Base-by-base conservation (phyloP, 225 moss, liverwort and hornwort species). In the Pseudisothecium myosuroides region DNA sequence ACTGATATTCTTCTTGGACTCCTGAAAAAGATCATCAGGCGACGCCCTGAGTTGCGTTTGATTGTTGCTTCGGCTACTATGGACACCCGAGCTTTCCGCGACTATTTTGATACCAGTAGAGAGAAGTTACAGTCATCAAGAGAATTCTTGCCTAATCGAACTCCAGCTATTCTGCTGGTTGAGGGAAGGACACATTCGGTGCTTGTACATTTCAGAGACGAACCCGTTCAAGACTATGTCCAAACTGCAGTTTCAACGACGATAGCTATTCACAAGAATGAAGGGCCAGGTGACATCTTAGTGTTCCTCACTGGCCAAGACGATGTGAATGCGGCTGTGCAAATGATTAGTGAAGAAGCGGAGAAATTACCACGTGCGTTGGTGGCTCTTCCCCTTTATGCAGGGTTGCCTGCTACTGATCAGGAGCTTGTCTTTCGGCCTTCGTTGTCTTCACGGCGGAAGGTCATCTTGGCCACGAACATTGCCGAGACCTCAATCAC, bases 41-140 rank as follows among this genome's bases (percentile, higher is more conserved):
- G 98, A 69, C 95, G 98, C 77, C 96, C 97, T 64, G 96, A 95
- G 71, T 91, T 97, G 91, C 95, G 96, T 31, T 92, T 98, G 47
- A 97, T 98, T 85, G 96, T 98, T 92, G 98, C 98, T 37, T 98
- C 98, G 61, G 98, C 98, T n/a, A 98, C 98, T 20, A 97, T 98
- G 96, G 97, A 98, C 87, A 96, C 93, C 60, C 87, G 87, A 83
- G 92, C 95, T 47, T 92, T 98, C 65, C 92, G 91, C 41, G 92
- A 92, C 54, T 97, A 95, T 90, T 98, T 96, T 91, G 95, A 97
- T 83, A 92, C 96, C 22, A 97, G 95, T 92, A 91, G 94, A 90
- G 96, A 94, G 91, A 90, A 90, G 72, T 76, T 78, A 58, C 93
- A 86, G 65, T 87, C 92, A 66, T 86, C 91, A 54, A 85, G 78